These are phyloP conservation scores for Sporisorium scitamineum DNA, from an alignment of 1,284 basidiomycete genomes.

Conservation along the genomic window DNA sequence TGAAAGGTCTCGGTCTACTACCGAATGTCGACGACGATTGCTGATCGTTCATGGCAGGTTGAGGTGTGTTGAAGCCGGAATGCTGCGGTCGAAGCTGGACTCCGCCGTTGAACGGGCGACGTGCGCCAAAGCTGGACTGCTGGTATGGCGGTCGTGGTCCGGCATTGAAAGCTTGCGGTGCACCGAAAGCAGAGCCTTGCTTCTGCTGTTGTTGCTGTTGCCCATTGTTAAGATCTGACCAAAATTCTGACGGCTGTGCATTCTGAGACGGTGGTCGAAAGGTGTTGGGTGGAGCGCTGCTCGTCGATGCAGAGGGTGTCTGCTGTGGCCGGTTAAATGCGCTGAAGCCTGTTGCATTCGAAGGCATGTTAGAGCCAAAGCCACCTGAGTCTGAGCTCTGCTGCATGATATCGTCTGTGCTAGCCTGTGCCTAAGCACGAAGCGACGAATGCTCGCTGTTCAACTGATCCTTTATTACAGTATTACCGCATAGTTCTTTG, in stretches of 20 bases:
- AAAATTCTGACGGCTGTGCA: slow-evolving; percentile 16
- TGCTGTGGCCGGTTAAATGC: slow-evolving; percentile 28
- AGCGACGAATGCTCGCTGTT: neutral
- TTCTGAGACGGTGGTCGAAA: slow-evolving; percentile 23
- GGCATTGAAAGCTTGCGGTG: slow-evolving; percentile 10
- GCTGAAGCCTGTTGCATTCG: slow-evolving; percentile 12
- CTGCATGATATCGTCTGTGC: slow-evolving; percentile 12
- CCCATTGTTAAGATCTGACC: neutral
- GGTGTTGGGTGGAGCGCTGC: slow-evolving; percentile 36
- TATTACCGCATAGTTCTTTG: slow-evolving; percentile 6
- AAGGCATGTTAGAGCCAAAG: neutral
- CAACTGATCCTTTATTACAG: neutral
- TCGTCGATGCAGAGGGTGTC: slow-evolving; percentile 16
- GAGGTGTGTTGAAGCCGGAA: slow-evolving; percentile 7
- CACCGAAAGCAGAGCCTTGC: slow-evolving; percentile 16
- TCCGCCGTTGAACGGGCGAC: slow-evolving; percentile 17
- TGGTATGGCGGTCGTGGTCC: slow-evolving; percentile 18
- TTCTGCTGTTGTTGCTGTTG: slow-evolving; percentile 20
- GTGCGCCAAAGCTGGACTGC: slow-evolving; percentile 12
- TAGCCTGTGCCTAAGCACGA: slow-evolving; percentile 4
- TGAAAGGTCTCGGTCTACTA: slow-evolving; percentile 36
- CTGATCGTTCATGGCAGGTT: slow-evolving; percentile 14
- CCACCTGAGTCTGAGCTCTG: slow-evolving; percentile 17
- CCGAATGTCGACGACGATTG: slow-evolving; percentile 26
- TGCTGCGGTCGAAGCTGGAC: slow-evolving; percentile 12